These are phyloP conservation scores for Beta vulgaris DNA, from an alignment of 148 eudicot genomes.

Conservation along the genomic window DNA sequence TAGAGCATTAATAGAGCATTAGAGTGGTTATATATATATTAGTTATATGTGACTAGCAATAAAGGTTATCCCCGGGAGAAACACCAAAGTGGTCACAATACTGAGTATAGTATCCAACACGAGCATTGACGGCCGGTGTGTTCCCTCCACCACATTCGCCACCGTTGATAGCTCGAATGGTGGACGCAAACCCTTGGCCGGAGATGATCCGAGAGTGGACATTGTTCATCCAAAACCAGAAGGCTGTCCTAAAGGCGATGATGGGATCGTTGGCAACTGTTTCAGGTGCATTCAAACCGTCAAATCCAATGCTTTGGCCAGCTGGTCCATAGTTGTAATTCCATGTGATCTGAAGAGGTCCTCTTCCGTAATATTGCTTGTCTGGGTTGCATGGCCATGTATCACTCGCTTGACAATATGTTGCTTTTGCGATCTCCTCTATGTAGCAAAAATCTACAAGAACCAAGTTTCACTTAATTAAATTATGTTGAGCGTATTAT, in stretches of 20 bases:
- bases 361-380: conserved; percentile 36
- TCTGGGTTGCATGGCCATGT: conserved; percentile 37
- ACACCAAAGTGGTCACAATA: conserved; percentile 46
- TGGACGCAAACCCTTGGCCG: conserved; percentile 37
- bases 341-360: conserved; percentile 47
- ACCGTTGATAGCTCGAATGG: conserved; percentile 37
- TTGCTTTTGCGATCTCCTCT: conserved; percentile 43
- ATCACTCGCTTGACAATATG: conserved; percentile 40
- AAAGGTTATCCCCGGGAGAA: conserved; percentile 34
- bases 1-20: no score
- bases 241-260: conserved; percentile 37
- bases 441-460: conserved; percentile 48
- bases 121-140: conserved; percentile 26
- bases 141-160: conserved; percentile 34
- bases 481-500: background rate
- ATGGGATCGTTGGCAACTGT: conserved; percentile 32
- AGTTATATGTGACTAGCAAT: conserved; percentile 29
- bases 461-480: background rate
- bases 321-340: conserved; percentile 50
- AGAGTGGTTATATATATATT: no score
- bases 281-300: conserved; percentile 43
- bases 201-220: conserved; percentile 30
- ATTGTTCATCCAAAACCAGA: conserved; percentile 48
- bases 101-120: conserved; percentile 34
- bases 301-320: conserved; percentile 42